A percentile compares a stretch with the other conserved stretches of the same genome.
phyloP scores from a whole-genome alignment of 306 rosid genomes.

The Astragalus membranaceus region DNA sequence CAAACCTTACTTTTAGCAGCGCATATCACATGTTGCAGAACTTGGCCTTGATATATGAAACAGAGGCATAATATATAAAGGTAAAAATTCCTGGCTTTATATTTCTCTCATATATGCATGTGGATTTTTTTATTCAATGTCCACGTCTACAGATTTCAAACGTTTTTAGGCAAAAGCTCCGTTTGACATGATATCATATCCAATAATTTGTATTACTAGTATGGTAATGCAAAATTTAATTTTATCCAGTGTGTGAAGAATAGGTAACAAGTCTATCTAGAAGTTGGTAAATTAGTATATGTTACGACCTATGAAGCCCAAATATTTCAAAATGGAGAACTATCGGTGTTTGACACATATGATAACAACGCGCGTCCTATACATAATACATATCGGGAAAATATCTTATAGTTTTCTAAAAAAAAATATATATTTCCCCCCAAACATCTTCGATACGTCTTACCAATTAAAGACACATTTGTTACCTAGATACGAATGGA shows the following conservation, averaged over 20 bases:
- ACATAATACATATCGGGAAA: not conserved
- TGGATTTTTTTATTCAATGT: not conserved
- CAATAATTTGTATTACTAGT: not conserved
- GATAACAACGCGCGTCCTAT: not conserved
- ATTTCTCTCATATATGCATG: conserved; percentile 2
- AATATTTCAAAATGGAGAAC: not conserved
- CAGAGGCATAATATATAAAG: not conserved
- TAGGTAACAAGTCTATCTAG: not conserved
- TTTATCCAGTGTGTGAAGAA: not conserved
- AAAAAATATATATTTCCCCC: not conserved
- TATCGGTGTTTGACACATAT: not conserved
- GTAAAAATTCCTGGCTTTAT: not conserved
- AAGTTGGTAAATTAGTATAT: not conserved
- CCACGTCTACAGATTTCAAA: not conserved
- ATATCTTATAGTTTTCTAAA: not conserved
- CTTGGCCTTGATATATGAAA: not conserved
- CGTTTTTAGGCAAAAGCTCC: not conserved
- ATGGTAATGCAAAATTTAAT: not conserved
- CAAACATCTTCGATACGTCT: not conserved
- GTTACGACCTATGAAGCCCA: not conserved
- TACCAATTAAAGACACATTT: not conserved
- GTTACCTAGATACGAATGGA: not conserved
- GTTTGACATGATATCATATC: not conserved
- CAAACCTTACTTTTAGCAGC: not conserved
- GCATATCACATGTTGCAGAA: not conserved